phyloP scores from a whole-genome alignment of 2,329 filamentous ascomycete species.

The Orbilia javanica region DNA sequence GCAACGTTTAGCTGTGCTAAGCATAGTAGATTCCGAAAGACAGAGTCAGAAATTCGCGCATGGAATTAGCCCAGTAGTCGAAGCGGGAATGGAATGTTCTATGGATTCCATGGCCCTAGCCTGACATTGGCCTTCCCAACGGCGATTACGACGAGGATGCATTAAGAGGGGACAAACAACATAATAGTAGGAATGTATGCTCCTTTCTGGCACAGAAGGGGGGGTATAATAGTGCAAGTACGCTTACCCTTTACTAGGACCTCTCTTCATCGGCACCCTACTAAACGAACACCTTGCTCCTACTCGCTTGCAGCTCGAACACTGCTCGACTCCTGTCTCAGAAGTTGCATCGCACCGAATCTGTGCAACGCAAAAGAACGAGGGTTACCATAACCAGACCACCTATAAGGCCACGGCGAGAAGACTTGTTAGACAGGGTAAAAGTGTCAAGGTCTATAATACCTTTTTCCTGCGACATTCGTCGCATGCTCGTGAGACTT shows the following conservation, averaged over 20 bases:
- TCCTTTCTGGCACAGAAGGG: constrained; percentile 25
- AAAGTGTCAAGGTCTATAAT: constrained; percentile 59
- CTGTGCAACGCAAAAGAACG: constrained; percentile 63
- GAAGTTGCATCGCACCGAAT: constrained; percentile 87
- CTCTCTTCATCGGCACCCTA: constrained; percentile 86
- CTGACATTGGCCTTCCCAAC: constrained; percentile 41
- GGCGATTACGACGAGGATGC: constrained; percentile 44
- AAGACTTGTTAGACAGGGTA: constrained; percentile 47
- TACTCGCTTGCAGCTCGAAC: constrained; percentile 83
- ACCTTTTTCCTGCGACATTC: constrained; percentile 88
- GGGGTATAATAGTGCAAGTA: constrained; percentile 41
- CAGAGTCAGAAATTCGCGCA: constrained; percentile 46
- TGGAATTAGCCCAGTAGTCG: constrained; percentile 59
- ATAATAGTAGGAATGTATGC: constrained; percentile 1
- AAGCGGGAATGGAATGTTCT: constrained; percentile 59
- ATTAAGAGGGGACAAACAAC: constrained; percentile 13
- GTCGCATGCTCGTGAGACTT: constrained; percentile 89
- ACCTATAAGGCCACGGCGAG: constrained; percentile 59
- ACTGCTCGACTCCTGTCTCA: constrained; percentile 79
- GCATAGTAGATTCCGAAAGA: constrained; percentile 56
- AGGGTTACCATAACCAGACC: constrained; percentile 58
- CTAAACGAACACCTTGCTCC: constrained; percentile 86
- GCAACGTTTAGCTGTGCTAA: constrained; percentile 54
- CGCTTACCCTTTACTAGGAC: constrained; percentile 84
- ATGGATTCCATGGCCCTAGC: constrained; percentile 49